phyloP scores from a whole-genome alignment of 2,329 filamentous ascomycete species.

The Dactylella cylindrospora region DNA sequence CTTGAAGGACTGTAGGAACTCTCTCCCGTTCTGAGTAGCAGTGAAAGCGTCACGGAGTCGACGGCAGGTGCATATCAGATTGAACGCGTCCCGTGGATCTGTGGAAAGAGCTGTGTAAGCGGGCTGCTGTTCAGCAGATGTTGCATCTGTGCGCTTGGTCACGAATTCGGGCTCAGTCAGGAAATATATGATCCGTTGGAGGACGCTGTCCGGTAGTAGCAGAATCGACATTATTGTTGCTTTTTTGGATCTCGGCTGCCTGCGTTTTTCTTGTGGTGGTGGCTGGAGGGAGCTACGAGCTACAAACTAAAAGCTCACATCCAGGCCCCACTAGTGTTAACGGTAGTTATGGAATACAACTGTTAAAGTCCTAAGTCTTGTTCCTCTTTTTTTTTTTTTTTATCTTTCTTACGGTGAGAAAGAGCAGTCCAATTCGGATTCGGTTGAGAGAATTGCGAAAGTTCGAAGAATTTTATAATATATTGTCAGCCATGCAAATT shows the following conservation, averaged over 20 bases:
- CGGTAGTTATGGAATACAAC: slow-evolving; percentile 41
- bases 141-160: slow-evolving; percentile 27
- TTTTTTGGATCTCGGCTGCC: slow-evolving; percentile 17
- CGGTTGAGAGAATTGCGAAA: slow-evolving; percentile 40
- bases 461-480: slow-evolving; percentile 44
- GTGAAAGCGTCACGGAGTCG: slow-evolving; percentile 38
- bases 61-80: slow-evolving; percentile 41
- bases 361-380: too few relatives aligned
- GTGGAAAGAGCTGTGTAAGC: slow-evolving; percentile 38
- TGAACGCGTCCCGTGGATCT: slow-evolving; percentile 42
- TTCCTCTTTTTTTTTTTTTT: slow-evolving; percentile 15
- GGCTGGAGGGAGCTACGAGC: slow-evolving; percentile 29
- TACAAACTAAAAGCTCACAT: slow-evolving; percentile 44
- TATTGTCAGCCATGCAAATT: slow-evolving; percentile 34
- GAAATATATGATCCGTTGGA: slow-evolving; percentile 44
- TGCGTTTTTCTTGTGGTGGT: slow-evolving; percentile 22
- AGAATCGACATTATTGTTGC: slow-evolving; percentile 37
- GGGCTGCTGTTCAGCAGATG: slow-evolving; percentile 30
- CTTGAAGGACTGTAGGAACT: slow-evolving; percentile 41
- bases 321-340: slow-evolving; percentile 36
- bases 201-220: slow-evolving; percentile 33
- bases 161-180: slow-evolving; percentile 38
- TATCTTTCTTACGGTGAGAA: slow-evolving; percentile 40
- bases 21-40: slow-evolving; percentile 15
- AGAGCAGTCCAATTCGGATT: slow-evolving; percentile 34